These are phyloP conservation scores for Nicotiana paniculata DNA, from an alignment of 257 asterid genomes.

Conservation along the genomic window DNA sequence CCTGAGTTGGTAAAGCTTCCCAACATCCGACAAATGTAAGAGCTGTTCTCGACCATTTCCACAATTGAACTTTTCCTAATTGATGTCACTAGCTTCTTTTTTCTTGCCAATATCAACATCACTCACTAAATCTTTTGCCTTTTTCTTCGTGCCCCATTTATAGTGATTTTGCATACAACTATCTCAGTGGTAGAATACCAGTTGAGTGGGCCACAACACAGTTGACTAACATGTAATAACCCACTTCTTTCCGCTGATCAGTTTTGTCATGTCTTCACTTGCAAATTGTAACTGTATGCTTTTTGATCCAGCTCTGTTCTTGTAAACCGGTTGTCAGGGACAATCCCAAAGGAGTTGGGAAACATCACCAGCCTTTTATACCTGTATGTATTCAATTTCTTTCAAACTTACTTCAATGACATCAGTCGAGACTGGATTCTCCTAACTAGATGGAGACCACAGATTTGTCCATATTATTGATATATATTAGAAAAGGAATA, in stretches of 20 bases:
- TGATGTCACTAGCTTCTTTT: slow-evolving; percentile 3
- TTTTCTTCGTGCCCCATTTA: not conserved
- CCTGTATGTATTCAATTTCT: slow-evolving; percentile 49
- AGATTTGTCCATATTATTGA: not conserved
- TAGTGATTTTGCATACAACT: slow-evolving; percentile 91
- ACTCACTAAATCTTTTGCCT: not conserved
- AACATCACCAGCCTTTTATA: slow-evolving; percentile 67
- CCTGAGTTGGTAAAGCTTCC: slow-evolving; percentile 50
- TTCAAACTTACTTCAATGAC: slow-evolving; percentile 5
- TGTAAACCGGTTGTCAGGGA: slow-evolving; percentile 84
- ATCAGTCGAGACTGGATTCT: not conserved
- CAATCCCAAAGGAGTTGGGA: slow-evolving; percentile 66
- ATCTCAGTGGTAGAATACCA: slow-evolving; percentile 74
- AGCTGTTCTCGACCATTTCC: slow-evolving; percentile 9
- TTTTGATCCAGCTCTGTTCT: slow-evolving; percentile 65
- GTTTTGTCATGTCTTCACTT: not conserved
- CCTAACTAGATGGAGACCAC: not conserved
- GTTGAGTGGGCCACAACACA: slow-evolving; percentile 63
- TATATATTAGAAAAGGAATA: not conserved
- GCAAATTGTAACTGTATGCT: slow-evolving; percentile 10
- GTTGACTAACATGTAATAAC: slow-evolving; percentile 49
- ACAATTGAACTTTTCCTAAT: slow-evolving; percentile 5
- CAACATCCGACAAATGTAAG: slow-evolving; percentile 59
- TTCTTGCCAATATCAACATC: not conserved
- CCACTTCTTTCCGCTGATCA: not conserved